These are phyloP conservation scores for Globisporangium spiculum DNA, from an alignment of 352 stramenopile species.

Conservation along the genomic window DNA sequence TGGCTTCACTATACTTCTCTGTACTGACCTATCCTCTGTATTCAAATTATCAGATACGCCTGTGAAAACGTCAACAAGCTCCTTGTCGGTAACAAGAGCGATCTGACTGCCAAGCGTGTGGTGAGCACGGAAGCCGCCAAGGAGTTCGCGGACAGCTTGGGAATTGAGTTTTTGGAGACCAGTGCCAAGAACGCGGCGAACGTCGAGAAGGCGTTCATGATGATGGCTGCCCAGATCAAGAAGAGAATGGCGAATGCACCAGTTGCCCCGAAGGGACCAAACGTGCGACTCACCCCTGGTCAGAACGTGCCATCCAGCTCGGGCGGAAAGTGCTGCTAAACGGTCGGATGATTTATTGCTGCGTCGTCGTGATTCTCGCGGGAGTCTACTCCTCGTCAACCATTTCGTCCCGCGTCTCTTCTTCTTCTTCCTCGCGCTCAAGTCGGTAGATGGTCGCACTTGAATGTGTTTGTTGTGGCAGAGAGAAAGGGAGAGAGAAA, in stretches of 20 bases:
- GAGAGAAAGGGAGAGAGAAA: conserved; percentile 1
- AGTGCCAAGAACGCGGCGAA: conserved; percentile 89
- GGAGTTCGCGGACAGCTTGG: conserved; percentile 85
- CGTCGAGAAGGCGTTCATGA: conserved; percentile 91
- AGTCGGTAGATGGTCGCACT: conserved; percentile 19
- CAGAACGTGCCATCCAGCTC: conserved; percentile 64
- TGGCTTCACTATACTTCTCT: not conserved
- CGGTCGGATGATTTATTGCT: conserved; percentile 40
- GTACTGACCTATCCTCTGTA: not conserved
- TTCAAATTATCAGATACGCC: conserved; percentile 81
- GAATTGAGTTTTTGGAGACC: conserved; percentile 88
- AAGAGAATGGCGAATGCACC: conserved; percentile 88
- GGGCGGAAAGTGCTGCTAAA: conserved; percentile 85
- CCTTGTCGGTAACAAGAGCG: conserved; percentile 98
- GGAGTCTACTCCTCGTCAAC: conserved; percentile 9
- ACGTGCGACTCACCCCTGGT: conserved; percentile 60
- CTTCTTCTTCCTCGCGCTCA: conserved; percentile 8
- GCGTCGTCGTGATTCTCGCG: conserved; percentile 7
- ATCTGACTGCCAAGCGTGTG: conserved; percentile 93
- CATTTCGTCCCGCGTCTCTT: conserved; percentile 13
- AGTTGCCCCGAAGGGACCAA: conserved; percentile 54
- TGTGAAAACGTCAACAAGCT: conserved; percentile 97
- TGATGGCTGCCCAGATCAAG: conserved; percentile 92
- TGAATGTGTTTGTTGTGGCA: conserved; percentile 1
- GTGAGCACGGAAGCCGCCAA: conserved; percentile 93